Evolutionary conservation across 2,329 filamentous ascomycete genomes (phyloP).

Genomic region (Pestalotiopsis sp.): DNA sequence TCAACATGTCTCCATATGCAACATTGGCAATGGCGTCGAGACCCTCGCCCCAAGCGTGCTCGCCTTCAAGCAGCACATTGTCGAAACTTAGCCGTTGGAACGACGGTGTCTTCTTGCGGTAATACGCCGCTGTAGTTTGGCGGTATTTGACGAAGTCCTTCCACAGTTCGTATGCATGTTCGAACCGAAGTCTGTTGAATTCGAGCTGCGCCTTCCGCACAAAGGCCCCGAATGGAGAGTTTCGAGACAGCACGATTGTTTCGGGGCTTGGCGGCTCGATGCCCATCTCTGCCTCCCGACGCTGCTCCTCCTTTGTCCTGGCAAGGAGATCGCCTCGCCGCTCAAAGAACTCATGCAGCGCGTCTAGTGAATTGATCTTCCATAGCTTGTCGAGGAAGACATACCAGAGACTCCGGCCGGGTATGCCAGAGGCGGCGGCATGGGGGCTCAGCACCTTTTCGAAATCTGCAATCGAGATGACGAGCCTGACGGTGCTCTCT

Average conservation of each 20-base stretch:
- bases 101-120: conserved; percentile 62
- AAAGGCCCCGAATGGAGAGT: conserved; percentile 80
- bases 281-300: conserved; percentile 53
- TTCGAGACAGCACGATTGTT: conserved; percentile 64
- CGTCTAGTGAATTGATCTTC: conserved; percentile 79
- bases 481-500: conserved; percentile 50
- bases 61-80: conserved; percentile 50
- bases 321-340: conserved; percentile 57
- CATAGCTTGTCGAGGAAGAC: conserved; percentile 79
- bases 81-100: conserved; percentile 60
- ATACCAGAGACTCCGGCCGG: conserved; percentile 85
- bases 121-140: conserved; percentile 67
- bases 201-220: conserved; percentile 76
- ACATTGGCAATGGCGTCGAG: conserved; percentile 47
- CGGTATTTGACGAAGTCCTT: conserved; percentile 79
- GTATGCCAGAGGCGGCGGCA: conserved; percentile 56
- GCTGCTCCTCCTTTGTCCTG: conserved; percentile 62
- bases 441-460: conserved; percentile 56
- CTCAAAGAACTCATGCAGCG: conserved; percentile 75
- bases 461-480: conserved; percentile 58
- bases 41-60: conserved; percentile 51
- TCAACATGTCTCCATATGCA: conserved; percentile 53
- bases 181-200: conserved; percentile 77
- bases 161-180: conserved; percentile 79
- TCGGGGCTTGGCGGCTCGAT: conserved; percentile 47